phyloP scores from a whole-genome alignment of 805 yeast genomes.

The Candida krabiensis region DNA sequence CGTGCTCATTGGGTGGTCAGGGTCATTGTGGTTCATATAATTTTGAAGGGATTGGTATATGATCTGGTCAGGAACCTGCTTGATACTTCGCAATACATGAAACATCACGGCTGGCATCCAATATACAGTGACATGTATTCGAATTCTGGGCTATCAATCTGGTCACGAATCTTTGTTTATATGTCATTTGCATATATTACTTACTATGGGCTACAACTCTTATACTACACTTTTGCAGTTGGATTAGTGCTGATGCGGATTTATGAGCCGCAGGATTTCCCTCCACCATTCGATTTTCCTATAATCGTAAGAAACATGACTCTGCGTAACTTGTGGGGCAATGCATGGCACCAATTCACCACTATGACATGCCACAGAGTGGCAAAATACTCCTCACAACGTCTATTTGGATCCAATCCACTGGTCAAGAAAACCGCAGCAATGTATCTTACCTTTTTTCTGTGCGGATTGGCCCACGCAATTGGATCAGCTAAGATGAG shows the following conservation, averaged over 20 bases:
- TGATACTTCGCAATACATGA: not conserved
- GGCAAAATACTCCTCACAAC: slow-evolving; percentile 1
- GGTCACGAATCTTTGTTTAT: too few relatives aligned
- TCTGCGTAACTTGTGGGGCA: slow-evolving; percentile 7
- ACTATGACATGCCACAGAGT: slow-evolving; percentile 1
- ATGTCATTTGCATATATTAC: slow-evolving; percentile 1
- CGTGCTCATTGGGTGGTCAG: not conserved
- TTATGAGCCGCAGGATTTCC: slow-evolving; percentile 3
- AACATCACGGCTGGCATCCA: slow-evolving; percentile 6
- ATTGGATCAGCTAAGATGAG: not conserved
- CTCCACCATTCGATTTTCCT: slow-evolving; percentile 2
- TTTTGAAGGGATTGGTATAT: not conserved
- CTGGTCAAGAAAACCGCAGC: not conserved
- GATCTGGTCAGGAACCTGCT: not conserved
- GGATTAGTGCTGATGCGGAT: not conserved
- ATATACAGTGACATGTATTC: not conserved
- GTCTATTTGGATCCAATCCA: not conserved
- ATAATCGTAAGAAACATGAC: slow-evolving; percentile 2
- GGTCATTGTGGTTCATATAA: not conserved
- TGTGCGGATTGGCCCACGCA: slow-evolving; percentile 5
- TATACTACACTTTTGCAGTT: not conserved
- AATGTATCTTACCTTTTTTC: slow-evolving; percentile 3
- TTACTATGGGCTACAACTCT: not conserved
- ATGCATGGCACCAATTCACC: slow-evolving; percentile 10
- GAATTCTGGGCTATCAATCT: too few relatives aligned